phyloP scores from a whole-genome alignment of 2,329 filamentous ascomycete genomes.

The Rutstroemia sp. region DNA sequence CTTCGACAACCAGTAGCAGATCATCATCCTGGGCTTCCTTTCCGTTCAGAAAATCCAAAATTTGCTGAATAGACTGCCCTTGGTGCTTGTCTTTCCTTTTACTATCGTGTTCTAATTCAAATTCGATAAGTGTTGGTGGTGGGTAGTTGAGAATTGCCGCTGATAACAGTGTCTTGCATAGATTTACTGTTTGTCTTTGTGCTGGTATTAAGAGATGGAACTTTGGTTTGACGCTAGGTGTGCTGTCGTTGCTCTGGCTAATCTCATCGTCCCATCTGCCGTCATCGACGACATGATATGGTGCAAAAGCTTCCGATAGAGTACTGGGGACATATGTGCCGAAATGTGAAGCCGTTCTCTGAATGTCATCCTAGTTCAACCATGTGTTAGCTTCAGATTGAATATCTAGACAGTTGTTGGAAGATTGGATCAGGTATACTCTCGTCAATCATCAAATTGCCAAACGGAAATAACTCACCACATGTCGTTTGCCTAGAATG shows the following conservation, averaged over 20 bases:
- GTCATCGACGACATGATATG: conserved; percentile 3
- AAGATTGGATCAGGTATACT: background rate
- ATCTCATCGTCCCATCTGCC: conserved; percentile 13
- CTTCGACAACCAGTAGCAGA: conserved; percentile 47
- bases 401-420: background rate
- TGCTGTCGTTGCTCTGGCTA: conserved; percentile 6
- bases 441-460: background rate
- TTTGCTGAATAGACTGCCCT: conserved; percentile 11
- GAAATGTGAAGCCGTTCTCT: conserved; percentile 10
- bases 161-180: conserved; percentile 50
- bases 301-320: conserved; percentile 11
- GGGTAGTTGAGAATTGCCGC: conserved; percentile 53
- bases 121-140: conserved; percentile 45
- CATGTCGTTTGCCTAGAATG: conserved; percentile 9
- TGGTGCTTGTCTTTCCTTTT: background rate
- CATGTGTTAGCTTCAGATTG: background rate
- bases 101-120: conserved; percentile 15
- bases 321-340: conserved; percentile 12
- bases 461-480: background rate
- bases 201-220: conserved; percentile 51
- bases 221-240: conserved; percentile 19
- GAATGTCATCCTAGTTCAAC: conserved; percentile 10
- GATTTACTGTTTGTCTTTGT: conserved; percentile 34
- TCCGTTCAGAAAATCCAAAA: conserved; percentile 37
- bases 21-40: conserved; percentile 44